A percentile compares a stretch with the other conserved stretches of the same genome.
Evolutionary conservation across 768 basidiomycete species (phyloP).

Genomic region (Stropharia rugosoannulata): DNA sequence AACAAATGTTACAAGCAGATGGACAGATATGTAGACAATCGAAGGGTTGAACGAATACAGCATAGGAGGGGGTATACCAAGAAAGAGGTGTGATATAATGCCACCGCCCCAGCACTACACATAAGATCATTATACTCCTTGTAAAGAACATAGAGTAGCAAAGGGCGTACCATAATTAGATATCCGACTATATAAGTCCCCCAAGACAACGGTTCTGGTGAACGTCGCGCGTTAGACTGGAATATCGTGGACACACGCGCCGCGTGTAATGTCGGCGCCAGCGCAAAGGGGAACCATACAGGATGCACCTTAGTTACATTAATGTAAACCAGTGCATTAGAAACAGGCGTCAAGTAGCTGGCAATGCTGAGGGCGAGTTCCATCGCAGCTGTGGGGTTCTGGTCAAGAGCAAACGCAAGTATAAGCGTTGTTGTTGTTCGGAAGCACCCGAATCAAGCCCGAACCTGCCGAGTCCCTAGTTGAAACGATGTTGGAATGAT

Average conservation of each 20-base stretch:
- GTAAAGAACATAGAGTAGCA: neutral
- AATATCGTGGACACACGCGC: constrained; percentile 43
- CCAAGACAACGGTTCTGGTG: constrained; percentile 35
- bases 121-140: neutral
- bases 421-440: no score
- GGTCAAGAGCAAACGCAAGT: neutral
- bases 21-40: constrained; percentile 47
- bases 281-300: constrained; percentile 38
- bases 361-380: constrained; percentile 16
- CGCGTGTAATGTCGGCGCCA: constrained; percentile 42
- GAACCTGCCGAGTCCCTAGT: neutral
- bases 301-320: constrained; percentile 36
- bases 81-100: constrained; percentile 39
- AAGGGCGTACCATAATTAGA: constrained; percentile 40
- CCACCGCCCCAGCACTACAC: constrained; percentile 49
- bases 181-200: constrained; percentile 44
- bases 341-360: constrained; percentile 17
- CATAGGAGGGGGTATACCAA: constrained; percentile 45
- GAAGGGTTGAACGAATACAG: constrained; percentile 44
- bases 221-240: constrained; percentile 36
- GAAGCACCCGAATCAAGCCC: no score
- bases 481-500: neutral
- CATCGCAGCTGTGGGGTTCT: constrained; percentile 9
- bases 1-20: constrained; percentile 41
- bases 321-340: constrained; percentile 22